Evolutionary conservation across 371 early-diverging fungal genomes (phyloP).

Genomic region (Mortierella sp.): DNA sequence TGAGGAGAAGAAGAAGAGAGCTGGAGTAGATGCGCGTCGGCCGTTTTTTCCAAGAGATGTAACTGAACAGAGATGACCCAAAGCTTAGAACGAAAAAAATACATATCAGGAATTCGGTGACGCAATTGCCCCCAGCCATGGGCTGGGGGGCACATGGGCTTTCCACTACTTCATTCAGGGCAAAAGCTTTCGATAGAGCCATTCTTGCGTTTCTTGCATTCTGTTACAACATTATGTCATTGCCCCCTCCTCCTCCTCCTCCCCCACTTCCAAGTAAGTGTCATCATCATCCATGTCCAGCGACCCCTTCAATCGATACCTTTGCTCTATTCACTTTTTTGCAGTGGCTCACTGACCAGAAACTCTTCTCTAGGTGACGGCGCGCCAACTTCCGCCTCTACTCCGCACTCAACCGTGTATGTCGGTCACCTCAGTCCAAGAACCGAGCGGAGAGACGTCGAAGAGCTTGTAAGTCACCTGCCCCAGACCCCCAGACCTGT

Average conservation of each 20-base stretch:
- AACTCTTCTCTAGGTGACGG: conserved; percentile 20
- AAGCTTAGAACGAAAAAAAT: neutral
- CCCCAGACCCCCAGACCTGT: no score
- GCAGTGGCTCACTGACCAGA: neutral
- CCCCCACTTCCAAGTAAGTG: conserved; percentile 41
- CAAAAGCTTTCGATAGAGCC: no score
- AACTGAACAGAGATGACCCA: neutral
- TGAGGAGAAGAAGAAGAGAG: neutral
- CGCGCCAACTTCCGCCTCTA: conserved; percentile 21
- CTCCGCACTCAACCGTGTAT: conserved; percentile 50
- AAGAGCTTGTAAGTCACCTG: conserved; percentile 45
- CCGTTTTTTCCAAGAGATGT: neutral
- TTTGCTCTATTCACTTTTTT: neutral
- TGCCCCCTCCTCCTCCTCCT: conserved; percentile 43
- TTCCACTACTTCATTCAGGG: no score
- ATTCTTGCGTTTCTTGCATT: neutral
- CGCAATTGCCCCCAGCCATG: no score
- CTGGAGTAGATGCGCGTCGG: neutral
- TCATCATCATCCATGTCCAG: neutral
- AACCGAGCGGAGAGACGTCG: conserved; percentile 56
- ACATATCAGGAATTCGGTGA: neutral
- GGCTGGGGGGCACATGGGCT: no score
- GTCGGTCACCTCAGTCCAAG: conserved; percentile 55
- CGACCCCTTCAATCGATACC: neutral
- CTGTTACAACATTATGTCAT: conserved; percentile 20